Evolutionary conservation across 176 grass and related monocot species (phyloP).

Genomic region (Secale cereale): DNA sequence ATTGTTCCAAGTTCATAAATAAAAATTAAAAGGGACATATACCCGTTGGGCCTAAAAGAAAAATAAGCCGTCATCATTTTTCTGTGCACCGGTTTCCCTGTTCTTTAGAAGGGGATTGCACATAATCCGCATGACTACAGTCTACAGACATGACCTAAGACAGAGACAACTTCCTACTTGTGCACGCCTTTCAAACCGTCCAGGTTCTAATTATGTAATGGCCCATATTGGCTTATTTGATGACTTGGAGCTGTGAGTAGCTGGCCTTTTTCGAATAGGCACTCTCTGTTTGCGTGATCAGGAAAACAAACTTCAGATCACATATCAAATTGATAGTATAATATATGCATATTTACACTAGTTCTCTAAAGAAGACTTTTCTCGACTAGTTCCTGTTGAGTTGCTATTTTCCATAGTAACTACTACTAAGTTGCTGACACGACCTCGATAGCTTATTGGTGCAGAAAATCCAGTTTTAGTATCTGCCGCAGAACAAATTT

Average conservation of each 20-base stretch:
- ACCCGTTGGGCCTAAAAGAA: neutral
- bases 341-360: neutral
- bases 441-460: constrained; percentile 69
- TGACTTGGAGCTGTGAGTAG: constrained; percentile 20
- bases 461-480: constrained; percentile 95
- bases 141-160: neutral
- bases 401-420: neutral
- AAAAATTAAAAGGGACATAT: neutral
- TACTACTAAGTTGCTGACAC: constrained; percentile 31
- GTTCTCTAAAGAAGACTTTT: neutral
- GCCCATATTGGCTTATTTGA: neutral
- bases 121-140: neutral
- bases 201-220: neutral
- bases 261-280: neutral
- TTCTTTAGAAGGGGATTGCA: constrained; percentile 15
- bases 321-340: neutral
- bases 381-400: neutral
- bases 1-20: neutral
- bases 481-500: constrained; percentile 91
- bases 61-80: constrained; percentile 1
- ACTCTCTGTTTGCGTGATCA: neutral
- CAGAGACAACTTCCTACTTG: neutral
- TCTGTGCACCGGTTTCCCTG: neutral
- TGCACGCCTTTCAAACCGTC: neutral
- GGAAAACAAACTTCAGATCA: neutral